These are phyloP conservation scores for Cephalotrichum gorgonifer DNA, from an alignment of 2,329 filamentous ascomycete species.

Conservation along the genomic window DNA sequence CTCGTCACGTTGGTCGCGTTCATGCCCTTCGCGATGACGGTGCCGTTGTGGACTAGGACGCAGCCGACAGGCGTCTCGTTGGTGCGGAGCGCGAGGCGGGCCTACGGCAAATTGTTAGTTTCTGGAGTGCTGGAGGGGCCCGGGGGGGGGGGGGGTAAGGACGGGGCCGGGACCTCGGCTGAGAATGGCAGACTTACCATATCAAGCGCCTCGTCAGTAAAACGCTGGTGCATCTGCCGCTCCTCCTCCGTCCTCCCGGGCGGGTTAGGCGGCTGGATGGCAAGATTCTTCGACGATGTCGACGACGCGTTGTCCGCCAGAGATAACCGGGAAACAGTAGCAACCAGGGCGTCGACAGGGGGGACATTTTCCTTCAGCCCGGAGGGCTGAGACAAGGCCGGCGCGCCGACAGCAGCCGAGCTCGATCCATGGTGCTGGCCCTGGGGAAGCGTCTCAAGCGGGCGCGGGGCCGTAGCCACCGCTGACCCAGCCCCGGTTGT, in stretches of 20 bases:
- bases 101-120: conserved; percentile 37
- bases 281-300: not conserved
- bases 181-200: conserved; percentile 52
- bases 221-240: conserved; percentile 38
- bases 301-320: not conserved
- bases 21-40: conserved; percentile 82
- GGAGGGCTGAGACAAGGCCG: not conserved
- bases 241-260: conserved; percentile 16
- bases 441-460: not conserved
- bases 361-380: not conserved
- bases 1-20: conserved; percentile 92
- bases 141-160: not conserved
- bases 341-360: not conserved
- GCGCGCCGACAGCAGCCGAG: not conserved
- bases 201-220: conserved; percentile 76
- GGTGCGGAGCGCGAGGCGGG: conserved; percentile 69
- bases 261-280: conserved; percentile 6
- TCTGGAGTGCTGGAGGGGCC: conserved; percentile 9
- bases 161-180: not conserved
- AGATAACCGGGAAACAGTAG: not conserved
- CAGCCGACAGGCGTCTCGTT: conserved; percentile 97
- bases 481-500: no score
- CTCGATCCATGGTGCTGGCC: not conserved
- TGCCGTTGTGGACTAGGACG: conserved; percentile 72
- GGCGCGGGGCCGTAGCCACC: not conserved